These are phyloP conservation scores for Fusarium nanum DNA, from an alignment of 2,329 filamentous ascomycete genomes.

Conservation along the genomic window DNA sequence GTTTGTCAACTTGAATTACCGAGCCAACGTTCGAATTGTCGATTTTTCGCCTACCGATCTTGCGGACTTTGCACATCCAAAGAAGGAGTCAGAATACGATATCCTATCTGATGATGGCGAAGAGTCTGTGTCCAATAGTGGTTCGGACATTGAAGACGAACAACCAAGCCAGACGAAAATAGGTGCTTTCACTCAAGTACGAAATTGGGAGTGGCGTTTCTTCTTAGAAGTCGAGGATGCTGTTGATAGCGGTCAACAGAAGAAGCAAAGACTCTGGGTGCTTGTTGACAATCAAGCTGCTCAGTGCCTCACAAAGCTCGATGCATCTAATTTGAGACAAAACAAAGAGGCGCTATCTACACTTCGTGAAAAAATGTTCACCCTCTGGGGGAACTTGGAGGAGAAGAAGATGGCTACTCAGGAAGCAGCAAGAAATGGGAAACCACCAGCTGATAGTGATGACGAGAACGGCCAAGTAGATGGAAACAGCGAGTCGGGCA, in stretches of 20 bases:
- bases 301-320: constrained; percentile 61
- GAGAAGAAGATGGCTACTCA: constrained; percentile 59
- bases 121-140: constrained; percentile 25
- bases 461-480: constrained; percentile 43
- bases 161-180: constrained; percentile 35
- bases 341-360: constrained; percentile 59
- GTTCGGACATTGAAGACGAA: constrained; percentile 24
- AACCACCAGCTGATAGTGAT: constrained; percentile 55
- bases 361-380: constrained; percentile 77
- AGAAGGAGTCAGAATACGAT: constrained; percentile 59
- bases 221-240: constrained; percentile 81
- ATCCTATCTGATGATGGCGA: constrained; percentile 59
- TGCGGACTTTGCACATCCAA: constrained; percentile 73
- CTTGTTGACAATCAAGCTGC: constrained; percentile 71
- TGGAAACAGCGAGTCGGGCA: background rate
- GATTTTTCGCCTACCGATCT: constrained; percentile 80
- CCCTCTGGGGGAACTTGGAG: constrained; percentile 88
- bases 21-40: constrained; percentile 77
- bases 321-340: constrained; percentile 67
- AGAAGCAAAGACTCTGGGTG: constrained; percentile 69
- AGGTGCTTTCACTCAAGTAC: constrained; percentile 41
- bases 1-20: constrained; percentile 80
- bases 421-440: constrained; percentile 45
- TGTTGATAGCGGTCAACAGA: constrained; percentile 45
- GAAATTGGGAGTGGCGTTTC: constrained; percentile 85